Evolutionary conservation across 2,329 filamentous ascomycete species (phyloP), one percentile per base, ranked within the genome.

Genomic region (Arthrocladium fulminans): DNA sequence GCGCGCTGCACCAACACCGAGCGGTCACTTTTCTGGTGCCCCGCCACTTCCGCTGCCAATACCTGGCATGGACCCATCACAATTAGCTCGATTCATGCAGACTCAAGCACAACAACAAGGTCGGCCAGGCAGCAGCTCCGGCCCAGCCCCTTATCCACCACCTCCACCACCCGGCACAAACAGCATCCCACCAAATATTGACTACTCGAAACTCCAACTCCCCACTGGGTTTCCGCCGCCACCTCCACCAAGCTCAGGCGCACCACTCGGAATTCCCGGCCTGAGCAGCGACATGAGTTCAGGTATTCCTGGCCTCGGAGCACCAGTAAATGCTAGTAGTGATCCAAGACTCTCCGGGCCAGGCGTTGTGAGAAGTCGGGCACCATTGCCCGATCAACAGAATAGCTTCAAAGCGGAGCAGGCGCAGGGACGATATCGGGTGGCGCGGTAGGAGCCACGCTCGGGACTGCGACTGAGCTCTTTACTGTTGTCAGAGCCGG

Each of bases 401-500:
- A 88, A 92, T 63, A 89, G 85, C 57, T 67, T 94, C 57, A 78
- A 82, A 57, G 79, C 83, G 64, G 86, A 90, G 65, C 87, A 90
- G 72, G 76, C 76, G 53, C 69, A 70, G 54, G 74, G 74, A 9
- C 67, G 72, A 55, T 78, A 71, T 58, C 63, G 69, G 37, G 68
- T 65, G 56, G 61, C 69, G 22, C 61, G 67, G 50, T 66, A 60
- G 48, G 23, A 10, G 24, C 22, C 20, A n/a, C n/a, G n/a, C n/a
- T n/a, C n/a, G n/a, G n/a, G n/a, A n/a, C n/a, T n/a, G n/a, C n/a
- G n/a, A n/a, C n/a, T n/a, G n/a, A n/a, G n/a, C n/a, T n/a, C n/a
- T 8, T 7, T 7, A 7, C 27, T 29, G 27, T 29, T 13, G 27
- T 29, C 27, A 13, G 7, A 7, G 27, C 7, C 15, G 4, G 3